These are phyloP conservation scores for Boletus smithii DNA, from an alignment of 1,284 basidiomycete genomes.

Conservation along the genomic window DNA sequence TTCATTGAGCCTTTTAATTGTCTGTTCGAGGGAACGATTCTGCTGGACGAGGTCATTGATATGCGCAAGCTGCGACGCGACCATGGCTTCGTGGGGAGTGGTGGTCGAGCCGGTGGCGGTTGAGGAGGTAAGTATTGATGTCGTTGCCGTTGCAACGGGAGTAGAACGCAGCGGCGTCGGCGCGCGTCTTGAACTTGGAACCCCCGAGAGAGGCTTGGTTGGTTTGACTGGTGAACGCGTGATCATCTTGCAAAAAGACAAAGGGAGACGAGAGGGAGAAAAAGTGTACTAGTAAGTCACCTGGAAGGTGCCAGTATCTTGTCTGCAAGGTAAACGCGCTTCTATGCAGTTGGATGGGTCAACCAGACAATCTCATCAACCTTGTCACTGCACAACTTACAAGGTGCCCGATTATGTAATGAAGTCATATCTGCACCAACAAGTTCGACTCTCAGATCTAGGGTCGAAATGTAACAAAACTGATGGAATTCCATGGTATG, in stretches of 20 bases:
- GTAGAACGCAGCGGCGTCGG: constrained; percentile 24
- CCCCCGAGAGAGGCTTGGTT: constrained; percentile 9
- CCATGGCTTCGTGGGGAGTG: constrained; percentile 49
- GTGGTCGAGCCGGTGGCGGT: constrained; percentile 30
- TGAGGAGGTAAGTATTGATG: constrained; percentile 30
- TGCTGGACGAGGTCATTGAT: constrained; percentile 65
- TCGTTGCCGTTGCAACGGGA: constrained; percentile 19
- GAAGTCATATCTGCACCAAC: no score
- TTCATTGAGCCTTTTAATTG: constrained; percentile 48
- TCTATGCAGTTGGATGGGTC: background rate
- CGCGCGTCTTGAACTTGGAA: constrained; percentile 17
- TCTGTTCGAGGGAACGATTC: constrained; percentile 59
- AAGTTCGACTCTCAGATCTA: no score
- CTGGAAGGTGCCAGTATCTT: no score
- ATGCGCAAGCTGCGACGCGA: constrained; percentile 54
- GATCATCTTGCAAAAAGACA: constrained; percentile 21
- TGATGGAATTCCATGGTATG: no score
- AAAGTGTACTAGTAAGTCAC: no score
- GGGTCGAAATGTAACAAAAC: no score
- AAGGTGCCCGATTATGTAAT: constrained; percentile 15
- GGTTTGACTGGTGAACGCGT: constrained; percentile 29
- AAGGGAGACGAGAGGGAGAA: background rate
- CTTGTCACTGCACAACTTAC: background rate
- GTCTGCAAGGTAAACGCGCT: no score
- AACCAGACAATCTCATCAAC: constrained; percentile 17